A percentile compares a stretch with the other conserved stretches of the same genome.
phyloP scores from a whole-genome alignment of 192 early-diverging fungal species.

The Radiomyces spectabilis region DNA sequence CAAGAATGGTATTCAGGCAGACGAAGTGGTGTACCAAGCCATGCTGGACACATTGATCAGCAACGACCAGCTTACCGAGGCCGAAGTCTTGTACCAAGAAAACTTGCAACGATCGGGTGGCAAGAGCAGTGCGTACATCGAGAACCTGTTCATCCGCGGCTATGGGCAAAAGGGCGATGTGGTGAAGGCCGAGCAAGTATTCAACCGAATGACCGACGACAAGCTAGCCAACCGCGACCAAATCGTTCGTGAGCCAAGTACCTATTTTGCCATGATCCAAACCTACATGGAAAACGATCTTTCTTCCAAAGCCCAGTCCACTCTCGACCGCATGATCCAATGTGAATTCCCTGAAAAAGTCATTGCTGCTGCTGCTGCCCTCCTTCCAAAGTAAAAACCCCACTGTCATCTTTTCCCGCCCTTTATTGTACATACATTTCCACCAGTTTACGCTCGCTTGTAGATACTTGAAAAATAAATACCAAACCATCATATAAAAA shows the following conservation, averaged over 20 bases:
- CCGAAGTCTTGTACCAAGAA: slow-evolving; percentile 35
- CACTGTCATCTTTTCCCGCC: too few relatives aligned
- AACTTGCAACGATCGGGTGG: slow-evolving; percentile 29
- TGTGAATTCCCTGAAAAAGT: slow-evolving; percentile 37
- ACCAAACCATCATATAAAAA: too few relatives aligned
- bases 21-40: slow-evolving; percentile 46
- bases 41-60: slow-evolving; percentile 46
- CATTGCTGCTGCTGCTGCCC: slow-evolving; percentile 20
- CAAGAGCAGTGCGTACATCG: slow-evolving; percentile 43
- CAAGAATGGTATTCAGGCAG: slow-evolving; percentile 20
- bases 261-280: slow-evolving; percentile 51
- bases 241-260: slow-evolving; percentile 47
- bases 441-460: not conserved
- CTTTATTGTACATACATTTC: not conserved
- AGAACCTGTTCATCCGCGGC: slow-evolving; percentile 51
- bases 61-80: slow-evolving; percentile 28
- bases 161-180: slow-evolving; percentile 36
- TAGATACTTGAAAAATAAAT: too few relatives aligned
- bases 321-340: slow-evolving; percentile 25
- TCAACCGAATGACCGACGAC: slow-evolving; percentile 42
- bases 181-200: slow-evolving; percentile 34
- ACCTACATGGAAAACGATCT: slow-evolving; percentile 38
- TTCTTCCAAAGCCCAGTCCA: slow-evolving; percentile 26
- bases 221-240: slow-evolving; percentile 4
- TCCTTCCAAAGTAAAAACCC: slow-evolving; percentile 13